Percentiles rank a stretch among this genome's conserved stretches.
These are phyloP conservation scores for Candida nemodendra DNA, from an alignment of 805 yeast genomes.

Conservation along the genomic window DNA sequence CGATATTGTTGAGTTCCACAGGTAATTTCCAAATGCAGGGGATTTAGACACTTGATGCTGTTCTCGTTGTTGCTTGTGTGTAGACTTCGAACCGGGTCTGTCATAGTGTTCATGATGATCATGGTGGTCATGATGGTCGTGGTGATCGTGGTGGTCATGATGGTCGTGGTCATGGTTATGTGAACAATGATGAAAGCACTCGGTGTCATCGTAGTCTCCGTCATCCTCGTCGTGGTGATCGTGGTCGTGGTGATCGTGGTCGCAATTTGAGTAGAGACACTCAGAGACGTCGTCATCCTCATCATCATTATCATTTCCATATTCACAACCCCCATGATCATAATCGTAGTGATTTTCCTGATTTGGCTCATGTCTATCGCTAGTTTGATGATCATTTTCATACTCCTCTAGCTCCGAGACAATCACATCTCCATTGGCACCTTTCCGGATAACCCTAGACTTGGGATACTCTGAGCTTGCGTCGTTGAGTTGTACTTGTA, in stretches of 20 bases:
- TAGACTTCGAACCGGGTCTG: not conserved
- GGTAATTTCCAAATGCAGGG: constrained; percentile 23
- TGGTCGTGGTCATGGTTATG: constrained; percentile 18
- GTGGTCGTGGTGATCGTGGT: constrained; percentile 14
- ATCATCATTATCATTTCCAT: constrained; percentile 11
- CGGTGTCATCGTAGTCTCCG: constrained; percentile 15
- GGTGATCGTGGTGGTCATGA: constrained; percentile 13
- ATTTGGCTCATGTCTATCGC: constrained; percentile 4
- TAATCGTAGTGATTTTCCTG: constrained; percentile 7
- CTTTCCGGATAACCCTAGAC: constrained; percentile 68
- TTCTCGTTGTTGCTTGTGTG: constrained; percentile 19
- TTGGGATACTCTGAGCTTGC: constrained; percentile 67
- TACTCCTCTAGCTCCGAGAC: constrained; percentile 50
- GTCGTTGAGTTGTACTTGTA: constrained; percentile 49
- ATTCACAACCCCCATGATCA: constrained; percentile 8
- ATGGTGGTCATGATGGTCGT: constrained; percentile 6
- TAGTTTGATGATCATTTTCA: constrained; percentile 23
- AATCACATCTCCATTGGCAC: constrained; percentile 68
- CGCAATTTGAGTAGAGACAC: constrained; percentile 10
- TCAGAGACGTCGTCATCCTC: constrained; percentile 16
- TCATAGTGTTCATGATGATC: constrained; percentile 6
- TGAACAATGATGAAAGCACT: constrained; percentile 8
- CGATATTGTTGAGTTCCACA: constrained; percentile 35
- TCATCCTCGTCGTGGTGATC: constrained; percentile 9
- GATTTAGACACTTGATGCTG: constrained; percentile 18